phyloP scores from a whole-genome alignment of 176 grass and related monocot genomes.

The Aegilops sharonensis region DNA sequence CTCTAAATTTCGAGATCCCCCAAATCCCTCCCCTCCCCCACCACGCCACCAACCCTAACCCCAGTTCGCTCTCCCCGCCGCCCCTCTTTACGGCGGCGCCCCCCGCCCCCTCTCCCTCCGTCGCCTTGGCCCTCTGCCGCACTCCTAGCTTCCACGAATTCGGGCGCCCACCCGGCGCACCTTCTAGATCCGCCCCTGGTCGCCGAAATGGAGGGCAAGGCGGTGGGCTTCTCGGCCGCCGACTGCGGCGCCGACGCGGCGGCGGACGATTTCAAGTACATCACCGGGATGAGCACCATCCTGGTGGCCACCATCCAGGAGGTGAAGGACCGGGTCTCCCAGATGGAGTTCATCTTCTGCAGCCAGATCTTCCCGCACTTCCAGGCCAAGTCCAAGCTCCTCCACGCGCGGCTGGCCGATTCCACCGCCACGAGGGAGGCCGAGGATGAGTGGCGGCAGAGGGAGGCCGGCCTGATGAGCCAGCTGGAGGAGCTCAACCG shows the following conservation, averaged over 20 bases:
- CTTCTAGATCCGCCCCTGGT: not conserved
- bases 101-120: not conserved
- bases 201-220: slow-evolving; percentile 34
- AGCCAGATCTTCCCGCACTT: slow-evolving; percentile 75
- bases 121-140: not conserved
- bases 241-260: not conserved
- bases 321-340: slow-evolving; percentile 80
- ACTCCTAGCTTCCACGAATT: not conserved
- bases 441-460: slow-evolving; percentile 64
- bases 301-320: slow-evolving; percentile 90
- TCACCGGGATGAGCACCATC: slow-evolving; percentile 80
- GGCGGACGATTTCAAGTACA: slow-evolving; percentile 60
- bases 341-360: slow-evolving; percentile 95
- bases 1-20: not conserved
- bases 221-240: not conserved
- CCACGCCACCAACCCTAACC: not conserved
- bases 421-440: slow-evolving; percentile 21
- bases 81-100: not conserved
- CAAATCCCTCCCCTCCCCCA: not conserved
- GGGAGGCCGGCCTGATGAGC: slow-evolving; percentile 37
- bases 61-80: not conserved
- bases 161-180: not conserved
- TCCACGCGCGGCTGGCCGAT: slow-evolving; percentile 31
- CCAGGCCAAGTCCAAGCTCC: slow-evolving; percentile 57
- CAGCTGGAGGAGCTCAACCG: slow-evolving; percentile 52